Evolutionary conservation across 352 stramenopile species (phyloP).

Genomic region (Phytophthora sansomeana): DNA sequence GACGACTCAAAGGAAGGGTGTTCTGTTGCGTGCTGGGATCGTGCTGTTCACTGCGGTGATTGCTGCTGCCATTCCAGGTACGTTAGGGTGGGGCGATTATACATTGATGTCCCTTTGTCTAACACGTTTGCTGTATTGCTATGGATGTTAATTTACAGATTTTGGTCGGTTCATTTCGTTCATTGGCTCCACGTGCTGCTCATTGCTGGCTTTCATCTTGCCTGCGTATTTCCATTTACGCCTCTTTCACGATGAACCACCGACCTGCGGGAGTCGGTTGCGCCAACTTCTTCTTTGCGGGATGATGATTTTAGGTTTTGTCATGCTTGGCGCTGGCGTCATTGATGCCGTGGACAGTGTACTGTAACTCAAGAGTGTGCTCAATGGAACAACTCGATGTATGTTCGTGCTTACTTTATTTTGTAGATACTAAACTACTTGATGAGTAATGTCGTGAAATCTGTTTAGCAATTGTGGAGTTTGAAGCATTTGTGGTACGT

Average conservation of each 20-base stretch:
- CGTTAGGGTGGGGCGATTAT: not conserved
- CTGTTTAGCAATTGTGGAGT: too few species aligned
- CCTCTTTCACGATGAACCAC: constrained; percentile 58
- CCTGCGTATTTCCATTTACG: constrained; percentile 87
- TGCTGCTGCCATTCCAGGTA: constrained; percentile 79
- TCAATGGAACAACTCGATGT: not conserved
- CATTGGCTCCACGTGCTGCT: constrained; percentile 92
- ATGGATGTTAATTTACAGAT: constrained; percentile 47
- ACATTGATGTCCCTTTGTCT: not conserved
- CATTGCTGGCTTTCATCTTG: constrained; percentile 90
- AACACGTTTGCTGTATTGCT: not conserved
- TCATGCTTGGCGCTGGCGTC: constrained; percentile 47
- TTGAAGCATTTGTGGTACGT: too few species aligned
- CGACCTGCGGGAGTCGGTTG: constrained; percentile 24
- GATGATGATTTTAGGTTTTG: constrained; percentile 49
- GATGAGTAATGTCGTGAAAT: too few species aligned
- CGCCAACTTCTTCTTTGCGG: constrained; percentile 42
- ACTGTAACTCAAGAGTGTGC: constrained; percentile 30
- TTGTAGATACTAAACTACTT: too few species aligned
- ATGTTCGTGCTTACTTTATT: not conserved
- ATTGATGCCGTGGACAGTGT: constrained; percentile 41
- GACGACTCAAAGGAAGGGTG: constrained; percentile 35
- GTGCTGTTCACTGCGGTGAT: constrained; percentile 85
- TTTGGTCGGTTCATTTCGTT: constrained; percentile 94
- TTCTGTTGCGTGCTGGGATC: constrained; percentile 59